Evolutionary conservation across 306 rosid genomes (phyloP).

Genomic region (Cicer arietinum): DNA sequence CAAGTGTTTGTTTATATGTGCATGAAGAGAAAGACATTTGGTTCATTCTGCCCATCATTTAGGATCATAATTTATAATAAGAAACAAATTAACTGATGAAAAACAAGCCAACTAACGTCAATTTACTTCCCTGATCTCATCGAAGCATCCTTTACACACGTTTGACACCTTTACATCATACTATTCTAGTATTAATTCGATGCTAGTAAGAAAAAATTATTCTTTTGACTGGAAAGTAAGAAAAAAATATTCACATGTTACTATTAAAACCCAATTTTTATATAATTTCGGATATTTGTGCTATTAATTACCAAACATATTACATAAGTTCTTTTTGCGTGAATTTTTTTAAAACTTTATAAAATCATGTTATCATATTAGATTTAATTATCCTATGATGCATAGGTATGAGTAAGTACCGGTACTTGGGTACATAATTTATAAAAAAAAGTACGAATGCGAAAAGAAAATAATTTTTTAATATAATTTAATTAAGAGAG

Average conservation of each 20-base stretch:
- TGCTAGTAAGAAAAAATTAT: background rate
- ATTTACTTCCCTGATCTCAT: conserved; percentile 6
- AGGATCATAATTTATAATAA: conserved; percentile 8
- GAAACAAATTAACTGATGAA: conserved; percentile 4
- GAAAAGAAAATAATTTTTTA: too few relatives aligned
- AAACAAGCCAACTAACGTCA: conserved; percentile 6
- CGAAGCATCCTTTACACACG: background rate
- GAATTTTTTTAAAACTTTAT: background rate
- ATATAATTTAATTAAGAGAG: too few relatives aligned
- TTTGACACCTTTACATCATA: background rate
- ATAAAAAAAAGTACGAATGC: too few relatives aligned
- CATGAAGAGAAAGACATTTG: conserved; percentile 30
- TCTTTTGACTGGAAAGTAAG: background rate
- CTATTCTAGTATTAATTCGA: conserved; percentile 20
- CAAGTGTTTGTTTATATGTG: conserved; percentile 22
- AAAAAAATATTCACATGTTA: conserved; percentile 12
- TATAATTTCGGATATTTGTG: background rate
- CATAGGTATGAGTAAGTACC: too few relatives aligned
- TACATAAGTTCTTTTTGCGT: background rate
- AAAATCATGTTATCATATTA: background rate
- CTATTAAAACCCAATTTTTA: conserved; percentile 4
- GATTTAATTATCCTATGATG: background rate
- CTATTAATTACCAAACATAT: background rate
- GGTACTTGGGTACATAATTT: too few relatives aligned
- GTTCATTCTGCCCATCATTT: conserved; percentile 34